phyloP scores from a whole-genome alignment of 495 filamentous ascomycete species.

The Hypoxylon trugodes region DNA sequence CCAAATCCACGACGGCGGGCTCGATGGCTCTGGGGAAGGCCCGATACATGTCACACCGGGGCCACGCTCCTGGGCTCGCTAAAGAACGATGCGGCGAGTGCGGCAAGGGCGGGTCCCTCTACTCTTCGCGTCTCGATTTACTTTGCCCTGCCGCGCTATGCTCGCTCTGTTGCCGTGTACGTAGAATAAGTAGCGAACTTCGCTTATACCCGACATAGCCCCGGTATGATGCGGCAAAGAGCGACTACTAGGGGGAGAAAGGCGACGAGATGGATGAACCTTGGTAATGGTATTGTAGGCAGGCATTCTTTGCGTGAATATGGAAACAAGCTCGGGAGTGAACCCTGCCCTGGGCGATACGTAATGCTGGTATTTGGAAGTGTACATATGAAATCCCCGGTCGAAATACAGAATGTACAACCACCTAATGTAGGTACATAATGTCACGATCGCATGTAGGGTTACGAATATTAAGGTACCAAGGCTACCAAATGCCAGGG shows the following conservation, averaged over 20 bases:
- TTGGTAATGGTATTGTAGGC: not conserved
- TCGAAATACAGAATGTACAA: not conserved
- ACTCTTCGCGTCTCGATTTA: slow-evolving; percentile 7
- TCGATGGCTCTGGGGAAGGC: slow-evolving; percentile 19
- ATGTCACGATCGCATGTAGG: slow-evolving; percentile 12
- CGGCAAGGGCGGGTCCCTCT: not conserved
- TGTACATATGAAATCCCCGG: slow-evolving; percentile 3
- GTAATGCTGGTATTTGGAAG: not conserved
- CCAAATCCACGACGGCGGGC: slow-evolving; percentile 18
- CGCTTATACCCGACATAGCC: too few relatives aligned
- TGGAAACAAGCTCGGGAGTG: slow-evolving; percentile 12
- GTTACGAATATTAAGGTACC: too few relatives aligned
- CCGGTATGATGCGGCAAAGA: too few relatives aligned
- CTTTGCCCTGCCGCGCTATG: slow-evolving; percentile 15
- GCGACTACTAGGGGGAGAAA: too few relatives aligned
- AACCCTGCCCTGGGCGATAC: not conserved
- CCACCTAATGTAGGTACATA: slow-evolving; percentile 9
- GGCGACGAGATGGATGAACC: too few relatives aligned
- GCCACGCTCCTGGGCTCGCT: slow-evolving; percentile 10
- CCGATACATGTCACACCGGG: slow-evolving; percentile 18
- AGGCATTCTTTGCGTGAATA: not conserved
- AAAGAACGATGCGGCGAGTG: too few relatives aligned
- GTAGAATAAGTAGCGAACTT: too few relatives aligned
- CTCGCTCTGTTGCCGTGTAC: too few relatives aligned
- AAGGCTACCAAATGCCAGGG: too few relatives aligned